Base-by-base conservation (phyloP, 192 early-diverging fungal genomes). In the Backusella morwellensis region DNA sequence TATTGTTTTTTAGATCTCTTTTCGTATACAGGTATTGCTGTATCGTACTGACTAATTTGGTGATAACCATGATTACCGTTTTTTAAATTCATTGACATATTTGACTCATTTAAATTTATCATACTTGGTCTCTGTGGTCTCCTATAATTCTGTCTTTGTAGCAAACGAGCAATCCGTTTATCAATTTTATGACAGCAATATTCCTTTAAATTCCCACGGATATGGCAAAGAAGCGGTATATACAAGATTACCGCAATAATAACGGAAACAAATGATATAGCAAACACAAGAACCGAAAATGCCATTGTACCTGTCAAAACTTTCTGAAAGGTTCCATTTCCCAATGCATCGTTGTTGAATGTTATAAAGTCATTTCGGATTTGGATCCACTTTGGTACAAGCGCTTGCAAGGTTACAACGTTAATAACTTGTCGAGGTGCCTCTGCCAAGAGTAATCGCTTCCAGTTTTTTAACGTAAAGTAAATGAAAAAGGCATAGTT, bases 131-230 rank as follows among this genome's bases (percentile, higher is more conserved):
- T 56, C 23, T 56, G n/a, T 3, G n/a, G 9, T 23, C 19, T 56
- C n/a, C 3, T 56, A 19, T 56, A 56, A 23, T 56, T 23, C 21
- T 56, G 54, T 26, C n/a, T n/a, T 56, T 56, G 54, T 6, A 56
- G 54, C 21, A 56, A 56, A 11, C 54, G n/a, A 21, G 54, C 9
- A 56, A 56, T 23, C 26, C 54, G 54, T 81, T 95, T 96, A 83
- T 96, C 95, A 34, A 96, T 87, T 83, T 95, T 95, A 85, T 95
- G 93, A 69, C 91, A 94, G 69, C 93, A 94, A 78, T 92, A 97
- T 78, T 97, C 95, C 82, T 97, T 97, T 70, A 97, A 81, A 75
- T 96, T 97, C 35, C 95, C 95, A 42, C 86, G 90, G 72, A 97
- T 94, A 72, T 89, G 88, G 75, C 86, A 90, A 54, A 95, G 75